These are phyloP conservation scores for Chaetomium sp. DNA, from an alignment of 2,329 filamentous ascomycete species.

Conservation along the genomic window DNA sequence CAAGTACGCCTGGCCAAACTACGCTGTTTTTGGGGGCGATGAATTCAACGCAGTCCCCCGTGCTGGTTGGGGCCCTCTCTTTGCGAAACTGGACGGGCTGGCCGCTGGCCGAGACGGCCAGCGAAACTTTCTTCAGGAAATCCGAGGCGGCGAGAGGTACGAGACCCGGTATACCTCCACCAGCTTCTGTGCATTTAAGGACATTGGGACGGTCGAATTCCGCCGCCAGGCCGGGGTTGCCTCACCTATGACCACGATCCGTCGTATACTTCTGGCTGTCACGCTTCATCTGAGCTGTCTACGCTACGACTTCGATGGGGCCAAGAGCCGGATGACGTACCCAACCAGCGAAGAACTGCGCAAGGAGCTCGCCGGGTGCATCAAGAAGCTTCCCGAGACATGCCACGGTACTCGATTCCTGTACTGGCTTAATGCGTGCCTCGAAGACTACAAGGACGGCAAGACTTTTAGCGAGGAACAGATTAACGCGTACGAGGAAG, in stretches of 20 bases:
- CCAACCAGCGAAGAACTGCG: not conserved
- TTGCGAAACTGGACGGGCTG: not conserved
- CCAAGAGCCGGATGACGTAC: not conserved
- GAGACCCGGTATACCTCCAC: not conserved
- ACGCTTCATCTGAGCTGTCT: not conserved
- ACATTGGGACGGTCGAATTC: not conserved
- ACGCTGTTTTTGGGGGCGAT: not conserved
- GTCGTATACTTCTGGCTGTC: not conserved
- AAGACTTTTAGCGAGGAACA: not conserved
- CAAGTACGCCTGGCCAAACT: not conserved
- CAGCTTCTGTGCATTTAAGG: not conserved
- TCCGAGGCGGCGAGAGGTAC: not conserved
- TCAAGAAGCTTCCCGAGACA: not conserved
- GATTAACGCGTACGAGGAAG: not conserved
- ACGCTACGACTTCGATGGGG: not conserved
- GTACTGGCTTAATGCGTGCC: not conserved
- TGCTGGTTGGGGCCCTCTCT: not conserved
- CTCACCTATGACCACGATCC: not conserved
- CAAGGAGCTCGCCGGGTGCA: too few relatives aligned
- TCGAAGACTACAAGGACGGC: not conserved
- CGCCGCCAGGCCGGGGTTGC: not conserved
- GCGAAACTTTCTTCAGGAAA: not conserved
- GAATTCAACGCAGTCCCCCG: not conserved
- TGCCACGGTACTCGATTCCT: not conserved
- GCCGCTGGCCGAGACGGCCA: not conserved